These are phyloP conservation scores for Hypoxylon sp. DNA, from an alignment of 2,329 filamentous ascomycete species.

Conservation along the genomic window DNA sequence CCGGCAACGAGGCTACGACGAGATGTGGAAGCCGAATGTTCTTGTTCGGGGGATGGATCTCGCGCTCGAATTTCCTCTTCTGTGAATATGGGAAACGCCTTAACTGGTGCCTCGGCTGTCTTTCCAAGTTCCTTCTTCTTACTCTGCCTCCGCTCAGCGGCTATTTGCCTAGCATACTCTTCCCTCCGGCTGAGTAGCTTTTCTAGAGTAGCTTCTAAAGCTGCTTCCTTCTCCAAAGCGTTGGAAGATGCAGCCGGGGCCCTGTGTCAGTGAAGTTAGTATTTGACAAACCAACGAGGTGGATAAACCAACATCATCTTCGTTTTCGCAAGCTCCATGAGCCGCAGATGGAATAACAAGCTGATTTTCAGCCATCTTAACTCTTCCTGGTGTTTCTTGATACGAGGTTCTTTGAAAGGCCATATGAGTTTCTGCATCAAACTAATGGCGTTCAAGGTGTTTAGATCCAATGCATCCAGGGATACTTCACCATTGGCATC, in stretches of 20 bases:
- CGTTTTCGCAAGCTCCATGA: constrained; percentile 33
- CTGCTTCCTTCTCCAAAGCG: constrained; percentile 11
- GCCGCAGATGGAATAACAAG: constrained; percentile 26
- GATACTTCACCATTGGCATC: constrained; percentile 19
- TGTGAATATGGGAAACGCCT: constrained; percentile 1
- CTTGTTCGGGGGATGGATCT: constrained; percentile 5
- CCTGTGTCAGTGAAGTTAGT: constrained; percentile 13
- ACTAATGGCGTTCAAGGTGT: constrained; percentile 13
- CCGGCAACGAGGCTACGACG: not conserved
- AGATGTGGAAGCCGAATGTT: not conserved
- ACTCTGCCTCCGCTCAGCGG: constrained; percentile 4
- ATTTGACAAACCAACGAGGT: not conserved
- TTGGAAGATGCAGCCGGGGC: constrained; percentile 5
- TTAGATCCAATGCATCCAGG: constrained; percentile 22
- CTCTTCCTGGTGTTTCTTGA: constrained; percentile 32
- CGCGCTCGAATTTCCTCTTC: constrained; percentile 3
- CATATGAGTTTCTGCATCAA: constrained; percentile 27
- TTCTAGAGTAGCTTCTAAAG: constrained; percentile 17
- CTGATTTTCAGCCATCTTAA: constrained; percentile 36
- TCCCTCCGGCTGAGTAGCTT: constrained; percentile 17
- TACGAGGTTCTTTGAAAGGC: constrained; percentile 35
- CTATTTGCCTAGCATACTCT: constrained; percentile 10
- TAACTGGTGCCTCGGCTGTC: not conserved
- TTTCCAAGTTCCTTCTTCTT: constrained; percentile 4
- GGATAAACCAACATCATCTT: constrained; percentile 24